Conservation (phyloP, 805 yeast genomes). For the Wickerhamomyces chaumierensis region DNA sequence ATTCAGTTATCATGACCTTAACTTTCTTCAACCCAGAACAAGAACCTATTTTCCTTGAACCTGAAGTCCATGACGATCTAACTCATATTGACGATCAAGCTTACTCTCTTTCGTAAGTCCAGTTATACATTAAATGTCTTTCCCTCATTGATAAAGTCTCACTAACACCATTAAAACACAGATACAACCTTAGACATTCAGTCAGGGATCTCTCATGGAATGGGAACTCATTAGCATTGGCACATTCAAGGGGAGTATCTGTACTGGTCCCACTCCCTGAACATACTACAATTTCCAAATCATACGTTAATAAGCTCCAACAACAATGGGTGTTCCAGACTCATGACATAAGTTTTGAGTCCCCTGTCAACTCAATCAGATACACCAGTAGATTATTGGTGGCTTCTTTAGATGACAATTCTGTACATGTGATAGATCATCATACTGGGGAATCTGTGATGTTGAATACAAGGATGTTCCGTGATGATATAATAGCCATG, state of each 20-base stretch:
- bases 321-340: slow-evolving; percentile 17
- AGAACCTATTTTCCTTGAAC: slow-evolving; percentile 14
- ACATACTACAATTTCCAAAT: slow-evolving; percentile 12
- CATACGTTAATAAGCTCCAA: slow-evolving; percentile 14
- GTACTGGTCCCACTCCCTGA: slow-evolving; percentile 15
- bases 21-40: background rate
- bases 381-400: slow-evolving; percentile 15
- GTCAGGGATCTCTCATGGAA: slow-evolving; percentile 15
- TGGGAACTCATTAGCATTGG: slow-evolving; percentile 12
- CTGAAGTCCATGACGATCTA: slow-evolving; percentile 13
- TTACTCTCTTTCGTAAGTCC: slow-evolving; percentile 13
- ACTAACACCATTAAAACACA: background rate
- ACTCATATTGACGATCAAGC: slow-evolving; percentile 12
- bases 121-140: no score
- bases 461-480: slow-evolving; percentile 11
- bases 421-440: slow-evolving; percentile 13
- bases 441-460: slow-evolving; percentile 8
- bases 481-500: slow-evolving; percentile 18
- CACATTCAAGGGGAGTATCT: slow-evolving; percentile 13
- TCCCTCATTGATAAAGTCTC: background rate
- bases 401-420: slow-evolving; percentile 11
- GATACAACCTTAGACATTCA: slow-evolving; percentile 12
- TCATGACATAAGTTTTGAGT: slow-evolving; percentile 4
- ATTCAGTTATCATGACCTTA: no score
- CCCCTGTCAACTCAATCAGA: slow-evolving; percentile 8